A percentile compares a stretch with the other conserved stretches of the same genome.
Evolutionary conservation across 2,329 filamentous ascomycete genomes (phyloP).

Genomic region (Macroventuria anomochaeta): DNA sequence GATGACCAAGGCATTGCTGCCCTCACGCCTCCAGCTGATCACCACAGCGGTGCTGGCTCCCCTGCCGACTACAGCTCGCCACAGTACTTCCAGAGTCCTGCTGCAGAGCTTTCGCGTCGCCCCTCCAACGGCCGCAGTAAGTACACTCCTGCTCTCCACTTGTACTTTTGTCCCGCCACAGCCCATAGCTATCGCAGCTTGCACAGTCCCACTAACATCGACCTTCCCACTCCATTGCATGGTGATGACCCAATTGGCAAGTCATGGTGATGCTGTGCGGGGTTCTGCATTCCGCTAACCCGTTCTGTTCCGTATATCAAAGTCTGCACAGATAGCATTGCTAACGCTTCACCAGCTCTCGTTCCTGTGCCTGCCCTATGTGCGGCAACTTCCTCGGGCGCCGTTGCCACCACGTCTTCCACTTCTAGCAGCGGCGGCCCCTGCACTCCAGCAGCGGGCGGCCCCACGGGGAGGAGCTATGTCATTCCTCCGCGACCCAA

Average conservation of each 20-base stretch:
- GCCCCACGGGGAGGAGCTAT: conserved; percentile 49
- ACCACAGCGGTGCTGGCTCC: conserved; percentile 23
- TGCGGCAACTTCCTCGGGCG: conserved; percentile 14
- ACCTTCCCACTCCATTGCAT: not conserved
- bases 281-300: conserved; percentile 11
- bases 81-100: conserved; percentile 15
- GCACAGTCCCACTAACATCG: not conserved
- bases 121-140: conserved; percentile 28
- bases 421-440: conserved; percentile 27
- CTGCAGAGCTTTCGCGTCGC: conserved; percentile 24
- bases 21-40: conserved; percentile 20
- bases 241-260: not conserved
- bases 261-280: conserved; percentile 9
- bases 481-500: conserved; percentile 54
- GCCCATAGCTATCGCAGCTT: conserved; percentile 3
- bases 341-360: conserved; percentile 14
- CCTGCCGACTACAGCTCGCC: conserved; percentile 22
- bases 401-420: conserved; percentile 35
- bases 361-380: conserved; percentile 17
- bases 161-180: conserved; percentile 17
- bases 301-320: conserved; percentile 11
- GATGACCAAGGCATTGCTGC: conserved; percentile 23
- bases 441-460: conserved; percentile 42
- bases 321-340: conserved; percentile 9
- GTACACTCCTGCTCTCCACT: conserved; percentile 14